These are phyloP conservation scores for Haberlea rhodopensis DNA, from an alignment of 257 asterid genomes.

Conservation along the genomic window DNA sequence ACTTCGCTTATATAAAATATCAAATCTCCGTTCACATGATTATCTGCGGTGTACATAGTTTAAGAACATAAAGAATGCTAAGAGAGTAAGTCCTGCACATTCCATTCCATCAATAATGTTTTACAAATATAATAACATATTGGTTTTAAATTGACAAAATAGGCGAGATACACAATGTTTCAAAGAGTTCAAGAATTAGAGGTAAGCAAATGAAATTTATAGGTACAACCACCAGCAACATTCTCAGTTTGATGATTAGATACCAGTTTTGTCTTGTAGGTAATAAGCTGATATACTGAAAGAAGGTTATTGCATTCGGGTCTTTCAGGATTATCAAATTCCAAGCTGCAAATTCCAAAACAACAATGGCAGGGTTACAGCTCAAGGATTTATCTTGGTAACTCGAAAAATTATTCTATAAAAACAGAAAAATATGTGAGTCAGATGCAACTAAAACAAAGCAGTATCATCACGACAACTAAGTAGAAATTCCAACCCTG, in stretches of 20 bases:
- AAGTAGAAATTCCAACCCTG: constrained; percentile 53
- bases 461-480: constrained; percentile 9
- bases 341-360: constrained; percentile 55
- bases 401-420: not conserved
- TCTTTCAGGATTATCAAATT: constrained; percentile 85
- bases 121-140: not conserved
- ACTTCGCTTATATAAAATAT: not conserved
- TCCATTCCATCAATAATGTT: constrained; percentile 3
- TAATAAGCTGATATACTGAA: constrained; percentile 78
- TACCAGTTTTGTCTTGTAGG: constrained; percentile 91
- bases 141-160: constrained; percentile 1
- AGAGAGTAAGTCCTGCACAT: not conserved
- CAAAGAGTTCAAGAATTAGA: not conserved
- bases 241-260: constrained; percentile 14
- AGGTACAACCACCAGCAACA: constrained; percentile 13
- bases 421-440: constrained; percentile 10
- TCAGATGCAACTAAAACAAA: constrained; percentile 9
- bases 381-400: constrained; percentile 15
- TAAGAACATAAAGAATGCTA: not conserved
- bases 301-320: constrained; percentile 97
- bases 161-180: constrained; percentile 1
- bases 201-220: constrained; percentile 13
- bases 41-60: not conserved
- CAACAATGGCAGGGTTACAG: constrained; percentile 19
- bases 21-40: constrained; percentile 12